These are phyloP conservation scores for Colletotrichum salicis DNA, from an alignment of 2,329 filamentous ascomycete genomes.

Conservation along the genomic window DNA sequence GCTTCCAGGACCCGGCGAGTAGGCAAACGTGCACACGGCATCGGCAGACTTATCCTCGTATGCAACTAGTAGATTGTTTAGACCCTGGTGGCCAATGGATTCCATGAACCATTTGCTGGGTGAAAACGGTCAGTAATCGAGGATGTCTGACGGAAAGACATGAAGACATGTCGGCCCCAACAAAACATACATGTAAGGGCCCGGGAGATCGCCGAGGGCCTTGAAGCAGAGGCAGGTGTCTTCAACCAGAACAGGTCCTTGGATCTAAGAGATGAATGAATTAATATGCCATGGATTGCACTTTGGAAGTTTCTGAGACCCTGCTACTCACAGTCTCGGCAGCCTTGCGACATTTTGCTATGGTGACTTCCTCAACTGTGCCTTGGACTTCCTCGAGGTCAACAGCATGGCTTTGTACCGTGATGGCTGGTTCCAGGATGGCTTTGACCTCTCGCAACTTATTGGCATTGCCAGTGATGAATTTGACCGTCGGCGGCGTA, in stretches of 20 bases:
- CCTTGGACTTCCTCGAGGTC: constrained; percentile 94
- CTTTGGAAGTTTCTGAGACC: neutral
- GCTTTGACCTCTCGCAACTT: constrained; percentile 91
- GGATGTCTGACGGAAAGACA: neutral
- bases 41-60: constrained; percentile 92
- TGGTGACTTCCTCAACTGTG: constrained; percentile 88
- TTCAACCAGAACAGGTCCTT: constrained; percentile 92
- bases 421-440: constrained; percentile 80
- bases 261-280: constrained; percentile 63
- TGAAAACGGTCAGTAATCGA: neutral
- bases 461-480: constrained; percentile 96
- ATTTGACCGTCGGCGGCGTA: constrained; percentile 71
- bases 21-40: constrained; percentile 96
- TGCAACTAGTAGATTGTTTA: constrained; percentile 89
- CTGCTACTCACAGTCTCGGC: constrained; percentile 73
- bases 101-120: constrained; percentile 94
- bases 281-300: neutral
- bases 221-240: constrained; percentile 96
- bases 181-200: constrained; percentile 86
- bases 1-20: constrained; percentile 84
- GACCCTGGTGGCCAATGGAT: constrained; percentile 81
- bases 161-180: neutral
- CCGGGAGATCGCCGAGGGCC: constrained; percentile 89
- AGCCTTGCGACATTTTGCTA: constrained; percentile 85
- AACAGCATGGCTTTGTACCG: constrained; percentile 77